Evolutionary conservation across 2,329 filamentous ascomycete species (phyloP).

Genomic region (Pseudodiploospora longispora): DNA sequence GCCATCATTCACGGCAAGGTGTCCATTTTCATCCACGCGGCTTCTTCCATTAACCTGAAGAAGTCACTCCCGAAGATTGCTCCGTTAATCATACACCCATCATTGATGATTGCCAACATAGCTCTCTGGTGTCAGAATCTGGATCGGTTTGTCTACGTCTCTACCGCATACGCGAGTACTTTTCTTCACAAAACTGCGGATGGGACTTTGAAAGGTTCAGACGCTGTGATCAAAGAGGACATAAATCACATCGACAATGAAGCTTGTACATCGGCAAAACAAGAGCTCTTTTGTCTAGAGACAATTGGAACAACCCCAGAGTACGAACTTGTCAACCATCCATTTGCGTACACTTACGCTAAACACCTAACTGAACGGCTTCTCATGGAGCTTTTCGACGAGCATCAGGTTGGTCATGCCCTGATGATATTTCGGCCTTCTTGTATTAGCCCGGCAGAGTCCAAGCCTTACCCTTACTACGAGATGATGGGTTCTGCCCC

Average conservation of each 20-base stretch:
- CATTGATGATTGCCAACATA: background rate
- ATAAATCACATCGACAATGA: background rate
- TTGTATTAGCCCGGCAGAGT: background rate
- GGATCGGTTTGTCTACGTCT: background rate
- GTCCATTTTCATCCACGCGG: constrained; percentile 2
- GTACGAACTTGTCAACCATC: background rate
- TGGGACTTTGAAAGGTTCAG: background rate
- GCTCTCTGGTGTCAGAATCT: background rate
- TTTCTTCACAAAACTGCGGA: background rate
- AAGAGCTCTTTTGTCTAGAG: background rate
- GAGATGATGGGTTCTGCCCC: background rate
- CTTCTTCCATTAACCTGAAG: constrained; percentile 1
- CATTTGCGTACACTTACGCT: constrained; percentile 1
- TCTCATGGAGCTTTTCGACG: background rate
- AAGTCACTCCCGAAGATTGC: background rate
- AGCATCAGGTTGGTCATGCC: background rate
- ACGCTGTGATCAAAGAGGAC: background rate
- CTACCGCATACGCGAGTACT: background rate
- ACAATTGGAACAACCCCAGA: background rate
- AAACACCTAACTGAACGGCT: constrained; percentile 2
- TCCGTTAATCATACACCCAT: background rate
- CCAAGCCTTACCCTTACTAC: background rate
- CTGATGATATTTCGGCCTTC: background rate
- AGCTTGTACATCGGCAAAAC: background rate
- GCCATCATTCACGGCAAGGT: background rate